Evolutionary conservation across 768 basidiomycete genomes (phyloP).

Genomic region (Candolleomyces aberdarensis): DNA sequence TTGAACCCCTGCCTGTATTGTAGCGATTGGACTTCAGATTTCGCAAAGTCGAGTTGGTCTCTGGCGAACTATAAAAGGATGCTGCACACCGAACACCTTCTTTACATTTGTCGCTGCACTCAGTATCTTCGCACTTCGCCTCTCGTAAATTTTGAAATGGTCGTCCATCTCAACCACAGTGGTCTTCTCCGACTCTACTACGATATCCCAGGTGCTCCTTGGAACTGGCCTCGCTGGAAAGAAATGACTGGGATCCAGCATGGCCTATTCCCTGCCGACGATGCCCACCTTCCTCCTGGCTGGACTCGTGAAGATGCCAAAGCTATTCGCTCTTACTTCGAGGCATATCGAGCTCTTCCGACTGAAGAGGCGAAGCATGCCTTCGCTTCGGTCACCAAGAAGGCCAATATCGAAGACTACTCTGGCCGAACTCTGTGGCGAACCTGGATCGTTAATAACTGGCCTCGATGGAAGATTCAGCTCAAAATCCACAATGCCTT

Average conservation of each 20-base stretch:
- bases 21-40: no score
- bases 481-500: slow-evolving; percentile 9
- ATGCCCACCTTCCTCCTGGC: slow-evolving; percentile 14
- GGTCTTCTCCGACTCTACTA: slow-evolving; percentile 15
- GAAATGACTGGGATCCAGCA: slow-evolving; percentile 17
- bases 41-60: no score
- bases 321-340: slow-evolving; percentile 13
- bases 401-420: background rate
- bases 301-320: slow-evolving; percentile 9
- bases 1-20: no score
- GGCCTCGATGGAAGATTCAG: slow-evolving; percentile 15
- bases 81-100: no score
- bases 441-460: slow-evolving; percentile 8
- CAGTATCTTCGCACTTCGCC: no score
- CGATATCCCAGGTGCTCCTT: slow-evolving; percentile 8
- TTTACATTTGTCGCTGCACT: no score
- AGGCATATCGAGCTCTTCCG: slow-evolving; percentile 2
- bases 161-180: slow-evolving; percentile 1
- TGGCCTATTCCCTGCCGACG: slow-evolving; percentile 20
- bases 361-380: background rate
- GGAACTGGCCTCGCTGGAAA: slow-evolving; percentile 16
- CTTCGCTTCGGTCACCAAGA: background rate
- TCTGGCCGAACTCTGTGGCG: slow-evolving; percentile 16
- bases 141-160: background rate
- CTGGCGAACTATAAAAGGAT: no score